These are phyloP conservation scores for Phytophthora palmivora DNA, from an alignment of 352 stramenopile species.

Conservation along the genomic window DNA sequence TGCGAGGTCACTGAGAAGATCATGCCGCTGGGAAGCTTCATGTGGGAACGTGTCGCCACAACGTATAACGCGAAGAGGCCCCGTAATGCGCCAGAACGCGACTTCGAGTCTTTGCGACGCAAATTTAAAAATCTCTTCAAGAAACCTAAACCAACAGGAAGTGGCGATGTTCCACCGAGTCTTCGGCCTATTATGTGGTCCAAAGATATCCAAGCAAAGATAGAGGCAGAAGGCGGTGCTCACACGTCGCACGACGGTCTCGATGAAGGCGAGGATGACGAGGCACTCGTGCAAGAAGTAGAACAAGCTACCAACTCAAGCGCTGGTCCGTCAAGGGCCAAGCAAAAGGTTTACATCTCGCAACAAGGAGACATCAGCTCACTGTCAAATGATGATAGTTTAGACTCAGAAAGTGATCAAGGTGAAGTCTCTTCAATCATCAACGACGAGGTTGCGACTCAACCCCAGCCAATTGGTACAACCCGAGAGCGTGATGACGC, in stretches of 20 bases:
- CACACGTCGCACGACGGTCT: slow-evolving; percentile 1
- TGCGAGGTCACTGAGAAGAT: neutral
- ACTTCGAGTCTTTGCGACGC: slow-evolving; percentile 1
- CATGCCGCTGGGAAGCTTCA: neutral
- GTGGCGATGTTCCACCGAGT: neutral
- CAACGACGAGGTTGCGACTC: too few relatives aligned
- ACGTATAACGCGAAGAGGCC: neutral
- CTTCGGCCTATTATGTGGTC: neutral
- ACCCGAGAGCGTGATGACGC: too few relatives aligned
- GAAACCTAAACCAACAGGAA: neutral
- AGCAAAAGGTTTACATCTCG: too few relatives aligned
- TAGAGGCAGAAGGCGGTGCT: neutral
- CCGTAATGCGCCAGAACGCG: neutral
- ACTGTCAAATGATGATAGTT: too few relatives aligned
- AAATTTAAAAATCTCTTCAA: slow-evolving; percentile 4
- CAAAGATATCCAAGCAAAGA: neutral
- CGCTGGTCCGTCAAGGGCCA: too few relatives aligned
- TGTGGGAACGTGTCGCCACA: slow-evolving; percentile 3
- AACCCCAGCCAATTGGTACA: too few relatives aligned
- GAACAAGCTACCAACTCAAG: too few relatives aligned
- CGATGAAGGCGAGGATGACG: slow-evolving; percentile 3
- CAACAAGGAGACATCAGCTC: too few relatives aligned
- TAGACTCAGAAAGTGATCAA: too few relatives aligned
- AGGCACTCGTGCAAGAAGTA: too few relatives aligned
- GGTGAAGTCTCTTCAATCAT: too few relatives aligned